phyloP scores from a whole-genome alignment of 441 rosid genomes.

The Syzygium malaccense region DNA sequence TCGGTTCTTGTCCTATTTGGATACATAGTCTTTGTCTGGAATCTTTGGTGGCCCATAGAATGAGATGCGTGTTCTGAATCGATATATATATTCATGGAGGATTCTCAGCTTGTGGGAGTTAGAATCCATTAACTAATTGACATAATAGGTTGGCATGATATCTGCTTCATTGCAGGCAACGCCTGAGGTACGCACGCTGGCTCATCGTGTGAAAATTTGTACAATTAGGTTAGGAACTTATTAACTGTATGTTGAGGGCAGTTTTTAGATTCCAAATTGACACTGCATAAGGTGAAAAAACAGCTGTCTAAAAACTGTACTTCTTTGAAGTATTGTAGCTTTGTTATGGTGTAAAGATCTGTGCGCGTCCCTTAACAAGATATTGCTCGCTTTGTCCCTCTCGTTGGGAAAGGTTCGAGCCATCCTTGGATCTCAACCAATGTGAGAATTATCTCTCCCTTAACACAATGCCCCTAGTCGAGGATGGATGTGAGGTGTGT shows the following conservation, averaged over 20 bases:
- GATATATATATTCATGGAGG: not conserved
- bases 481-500: not conserved
- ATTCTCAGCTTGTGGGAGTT: not conserved
- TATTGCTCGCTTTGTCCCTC: not conserved
- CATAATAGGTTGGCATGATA: not conserved
- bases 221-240: not conserved
- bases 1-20: not conserved
- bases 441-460: not conserved
- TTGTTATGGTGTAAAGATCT: not conserved
- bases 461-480: not conserved
- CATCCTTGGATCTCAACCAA: not conserved
- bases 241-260: not conserved
- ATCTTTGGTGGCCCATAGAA: not conserved
- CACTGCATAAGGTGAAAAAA: not conserved
- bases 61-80: not conserved
- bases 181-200: not conserved
- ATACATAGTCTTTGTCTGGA: not conserved
- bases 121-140: not conserved
- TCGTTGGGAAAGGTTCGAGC: not conserved
- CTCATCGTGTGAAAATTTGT: not conserved
- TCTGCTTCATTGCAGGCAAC: not conserved
- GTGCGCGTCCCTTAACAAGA: not conserved
- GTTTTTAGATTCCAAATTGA: not conserved
- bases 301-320: not conserved
- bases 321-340: fast-evolving